Evolutionary conservation across 495 filamentous ascomycete species (phyloP).

Genomic region (Trichoderma gamsii): DNA sequence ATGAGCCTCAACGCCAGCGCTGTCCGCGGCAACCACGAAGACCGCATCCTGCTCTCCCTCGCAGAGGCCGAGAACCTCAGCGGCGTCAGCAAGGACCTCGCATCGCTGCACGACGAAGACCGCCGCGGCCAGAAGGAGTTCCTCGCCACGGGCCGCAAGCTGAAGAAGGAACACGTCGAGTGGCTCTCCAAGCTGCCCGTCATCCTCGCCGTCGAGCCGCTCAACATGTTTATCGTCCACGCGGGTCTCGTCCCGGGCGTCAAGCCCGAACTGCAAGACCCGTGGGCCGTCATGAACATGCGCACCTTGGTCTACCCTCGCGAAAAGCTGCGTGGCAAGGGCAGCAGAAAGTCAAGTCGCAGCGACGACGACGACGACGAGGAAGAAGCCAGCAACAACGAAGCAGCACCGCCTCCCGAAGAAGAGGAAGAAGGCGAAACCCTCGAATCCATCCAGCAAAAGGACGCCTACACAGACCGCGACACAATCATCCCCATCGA

Average conservation of each 20-base stretch:
- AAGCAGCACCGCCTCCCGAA: background rate
- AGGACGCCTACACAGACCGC: conserved; percentile 30
- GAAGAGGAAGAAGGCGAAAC: conserved; percentile 15
- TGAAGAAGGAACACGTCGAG: conserved; percentile 48
- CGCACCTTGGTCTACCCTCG: conserved; percentile 52
- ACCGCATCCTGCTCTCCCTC: conserved; percentile 53
- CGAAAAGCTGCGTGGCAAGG: conserved; percentile 17
- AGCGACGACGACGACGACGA: conserved; percentile 12
- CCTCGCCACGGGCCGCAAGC: conserved; percentile 30
- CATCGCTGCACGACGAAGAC: conserved; percentile 20
- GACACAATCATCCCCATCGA: conserved; percentile 56
- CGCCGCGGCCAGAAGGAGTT: conserved; percentile 31
- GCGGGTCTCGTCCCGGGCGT: conserved; percentile 75
- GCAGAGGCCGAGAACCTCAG: conserved; percentile 4
- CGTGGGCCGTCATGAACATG: conserved; percentile 86
- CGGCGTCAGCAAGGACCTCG: conserved; percentile 14
- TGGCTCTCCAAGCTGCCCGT: conserved; percentile 69
- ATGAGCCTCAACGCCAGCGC: conserved; percentile 63
- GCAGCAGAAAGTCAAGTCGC: conserved; percentile 8
- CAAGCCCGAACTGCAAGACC: conserved; percentile 65
- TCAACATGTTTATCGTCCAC: conserved; percentile 69
- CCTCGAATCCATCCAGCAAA: background rate
- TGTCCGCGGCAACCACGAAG: conserved; percentile 92
- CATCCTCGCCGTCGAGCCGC: conserved; percentile 46
- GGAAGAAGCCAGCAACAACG: background rate